These are phyloP conservation scores for Fusarium tanahbumbuense DNA, from an alignment of 2,329 filamentous ascomycete genomes.

Conservation along the genomic window DNA sequence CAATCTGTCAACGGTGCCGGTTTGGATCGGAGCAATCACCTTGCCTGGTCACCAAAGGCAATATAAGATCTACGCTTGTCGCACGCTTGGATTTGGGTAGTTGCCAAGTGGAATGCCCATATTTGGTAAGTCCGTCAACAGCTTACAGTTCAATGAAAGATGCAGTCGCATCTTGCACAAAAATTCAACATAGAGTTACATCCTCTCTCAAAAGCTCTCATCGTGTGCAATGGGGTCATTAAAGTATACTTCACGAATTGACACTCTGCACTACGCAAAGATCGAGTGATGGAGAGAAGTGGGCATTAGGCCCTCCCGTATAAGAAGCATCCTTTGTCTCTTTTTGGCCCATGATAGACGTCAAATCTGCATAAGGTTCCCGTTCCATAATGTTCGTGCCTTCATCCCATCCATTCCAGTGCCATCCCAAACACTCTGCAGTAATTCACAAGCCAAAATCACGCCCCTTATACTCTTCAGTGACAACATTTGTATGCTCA, in stretches of 20 bases:
- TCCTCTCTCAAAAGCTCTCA: background rate
- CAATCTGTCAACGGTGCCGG: background rate
- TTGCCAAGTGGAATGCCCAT: constrained; percentile 21
- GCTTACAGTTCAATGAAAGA: background rate
- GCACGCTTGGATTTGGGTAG: constrained; percentile 5
- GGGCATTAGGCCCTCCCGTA: constrained; percentile 19
- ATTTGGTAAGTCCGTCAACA: constrained; percentile 28
- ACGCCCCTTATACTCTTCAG: constrained; percentile 21
- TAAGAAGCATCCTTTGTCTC: constrained; percentile 44
- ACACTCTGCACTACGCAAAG: background rate
- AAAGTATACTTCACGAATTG: constrained; percentile 4
- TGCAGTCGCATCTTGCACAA: background rate
- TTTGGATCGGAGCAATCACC: constrained; percentile 23
- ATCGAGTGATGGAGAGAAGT: constrained; percentile 3
- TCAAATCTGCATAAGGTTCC: constrained; percentile 43
- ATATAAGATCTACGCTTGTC: background rate
- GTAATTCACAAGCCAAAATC: constrained; percentile 34
- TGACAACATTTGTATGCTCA: constrained; percentile 25
- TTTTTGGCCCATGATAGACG: constrained; percentile 45
- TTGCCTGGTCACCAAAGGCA: constrained; percentile 19
- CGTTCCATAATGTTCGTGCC: constrained; percentile 45
- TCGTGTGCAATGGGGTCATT: background rate
- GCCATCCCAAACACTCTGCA: constrained; percentile 36
- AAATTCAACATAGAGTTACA: background rate
- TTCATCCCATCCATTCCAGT: constrained; percentile 41